Evolutionary conservation across 139 green algal species (phyloP), one percentile per base, ranked within the genome.

Genomic region (Micromonas commoda): DNA sequence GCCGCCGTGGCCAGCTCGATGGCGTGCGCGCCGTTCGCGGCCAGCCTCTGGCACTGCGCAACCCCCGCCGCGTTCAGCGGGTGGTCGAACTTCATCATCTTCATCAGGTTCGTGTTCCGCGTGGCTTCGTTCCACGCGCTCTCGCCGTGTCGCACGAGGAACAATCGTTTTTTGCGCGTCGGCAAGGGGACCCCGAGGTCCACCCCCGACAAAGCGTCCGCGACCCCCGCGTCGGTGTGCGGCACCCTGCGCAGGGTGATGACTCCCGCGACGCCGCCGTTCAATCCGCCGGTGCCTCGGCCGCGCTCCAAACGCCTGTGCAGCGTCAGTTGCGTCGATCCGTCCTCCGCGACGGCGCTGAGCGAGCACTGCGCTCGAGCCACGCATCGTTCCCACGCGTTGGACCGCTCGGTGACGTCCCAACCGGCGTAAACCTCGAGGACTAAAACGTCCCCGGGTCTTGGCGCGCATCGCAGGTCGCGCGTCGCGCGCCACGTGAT

Each of bases 81-180:
- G 52, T 78, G 71, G 71, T 78, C 71, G 21, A 39, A 69, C 4
- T n/a, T 38, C 71, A 78, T 78, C 71, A 78, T 78, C 2, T 52
- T 68, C 28, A 9, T 19, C 26, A 78, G 6, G 21, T 78, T 78
- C 4, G 57, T 45, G 5, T 78, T 29, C 38, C 71, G 33, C 53
- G 68, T 31, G 4, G 71, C 71, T 52, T 78, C 71, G 61, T 78
- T 78, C 71, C 71, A 78, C 71, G 21, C 23, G 31, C 53, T 70
- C 52, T 78, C 71, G 26, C 71, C 71, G 71, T 78, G 71, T 33
- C 71, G 52, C 4, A 78, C 52, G 21, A 69, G 53, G 19, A 60
- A 78, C 1, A 78, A 37, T 5, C 68, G 34, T 26, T 75, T 75
- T 1, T 6, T 29, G 20, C 24, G 2, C 68, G 3, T 9, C 29